These are phyloP conservation scores for Inosperma sp. DNA, from an alignment of 768 basidiomycete genomes.

Conservation along the genomic window DNA sequence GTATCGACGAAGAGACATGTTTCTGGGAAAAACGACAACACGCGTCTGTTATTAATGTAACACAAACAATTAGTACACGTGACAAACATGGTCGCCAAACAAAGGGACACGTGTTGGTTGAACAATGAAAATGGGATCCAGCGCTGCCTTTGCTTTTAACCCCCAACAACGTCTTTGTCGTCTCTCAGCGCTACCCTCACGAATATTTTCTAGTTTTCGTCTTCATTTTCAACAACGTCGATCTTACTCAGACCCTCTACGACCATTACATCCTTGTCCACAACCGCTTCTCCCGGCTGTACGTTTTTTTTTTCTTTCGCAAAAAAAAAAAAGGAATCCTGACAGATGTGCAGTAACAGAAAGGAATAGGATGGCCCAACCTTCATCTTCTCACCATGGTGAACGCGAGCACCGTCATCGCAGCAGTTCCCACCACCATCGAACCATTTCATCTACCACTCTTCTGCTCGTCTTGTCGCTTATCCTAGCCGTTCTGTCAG, in stretches of 20 bases:
- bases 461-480: conserved; percentile 83
- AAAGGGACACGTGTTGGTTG: conserved; percentile 42
- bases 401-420: conserved; percentile 51
- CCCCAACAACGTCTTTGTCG: conserved; percentile 17
- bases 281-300: conserved; percentile 54
- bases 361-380: conserved; percentile 80
- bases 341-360: conserved; percentile 25
- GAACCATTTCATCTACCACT: conserved; percentile 87
- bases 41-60: conserved; percentile 7
- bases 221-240: conserved; percentile 57
- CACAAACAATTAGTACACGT: conserved; percentile 25
- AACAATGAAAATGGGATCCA: conserved; percentile 43
- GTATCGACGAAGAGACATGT: conserved; percentile 56
- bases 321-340: neutral
- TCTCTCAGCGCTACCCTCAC: conserved; percentile 23
- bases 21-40: neutral
- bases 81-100: conserved; percentile 21
- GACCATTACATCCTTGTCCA: conserved; percentile 73
- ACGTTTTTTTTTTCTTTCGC: conserved; percentile 15
- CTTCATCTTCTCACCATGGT: conserved; percentile 76
- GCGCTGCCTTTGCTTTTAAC: conserved; percentile 15
- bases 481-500: conserved; percentile 80
- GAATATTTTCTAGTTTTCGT: conserved; percentile 20
- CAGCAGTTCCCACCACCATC: conserved; percentile 65
- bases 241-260: conserved; percentile 51